Evolutionary conservation across 805 yeast genomes (phyloP), one percentile per base, ranked within the genome.

Genomic region (Starmerella sp.): DNA sequence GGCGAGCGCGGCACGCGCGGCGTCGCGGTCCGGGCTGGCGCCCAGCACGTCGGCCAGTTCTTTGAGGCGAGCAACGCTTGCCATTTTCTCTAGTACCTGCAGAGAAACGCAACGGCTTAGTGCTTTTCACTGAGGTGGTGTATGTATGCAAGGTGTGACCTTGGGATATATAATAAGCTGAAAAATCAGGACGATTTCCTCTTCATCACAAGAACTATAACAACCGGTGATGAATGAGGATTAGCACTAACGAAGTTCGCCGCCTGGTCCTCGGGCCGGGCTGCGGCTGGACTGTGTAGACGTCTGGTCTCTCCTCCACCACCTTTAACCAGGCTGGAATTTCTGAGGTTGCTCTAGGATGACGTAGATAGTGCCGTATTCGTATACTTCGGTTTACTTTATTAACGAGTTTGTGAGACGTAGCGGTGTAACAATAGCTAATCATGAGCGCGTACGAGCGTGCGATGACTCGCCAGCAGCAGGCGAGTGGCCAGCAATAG

Each of bases 141-240:
- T 15, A 15, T n/a, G 38, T 15, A n/a, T 28, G 37, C 22, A 15
- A 17, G 34, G 47, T 38, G 39, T 15, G 36, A 35, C 43, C 31
- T 32, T 31, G 38, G 14, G 48, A 32, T 42, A 28, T 22, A 29
- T 37, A 10, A 17, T 31, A 52, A 30, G 47, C 56, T 43, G 51
- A 51, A 39, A 45, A 50, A 35, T 45, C 41, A 6, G 36, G 36
- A n/a, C 30, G 13, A 42, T 35, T 44, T 47, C 29, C 43, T 51
- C 44, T 56, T 51, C 51, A 47, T 54, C 51, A 53, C 51, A 46
- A 60, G 63, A 60, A 61, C 57, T 60, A 60, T 57, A 61, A 60
- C 64, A 61, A 41, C 53, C 64, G 53, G 46, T 60, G 64, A 61
- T 61, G 64, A 61, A 57, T 48, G 60, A 58, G 56, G 17, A 15